These are phyloP conservation scores for Rosa rugosa DNA, from an alignment of 306 rosid genomes.

Conservation along the genomic window DNA sequence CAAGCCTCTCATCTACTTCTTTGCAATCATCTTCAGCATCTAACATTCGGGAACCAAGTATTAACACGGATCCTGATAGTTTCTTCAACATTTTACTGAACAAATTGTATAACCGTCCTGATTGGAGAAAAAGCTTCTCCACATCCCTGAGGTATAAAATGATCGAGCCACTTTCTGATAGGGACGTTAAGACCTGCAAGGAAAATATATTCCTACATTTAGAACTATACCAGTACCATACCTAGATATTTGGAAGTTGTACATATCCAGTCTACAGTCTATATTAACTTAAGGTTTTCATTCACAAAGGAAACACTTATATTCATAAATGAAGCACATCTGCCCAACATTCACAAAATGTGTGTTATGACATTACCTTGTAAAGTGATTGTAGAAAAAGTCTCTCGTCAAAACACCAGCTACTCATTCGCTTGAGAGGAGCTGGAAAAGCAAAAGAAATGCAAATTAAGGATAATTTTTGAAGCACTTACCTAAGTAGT, in stretches of 20 bases:
- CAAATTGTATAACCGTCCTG: constrained; percentile 63
- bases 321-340: neutral
- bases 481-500: neutral
- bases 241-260: neutral
- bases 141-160: constrained; percentile 79
- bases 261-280: neutral
- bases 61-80: constrained; percentile 73
- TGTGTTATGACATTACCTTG: constrained; percentile 57
- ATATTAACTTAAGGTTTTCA: neutral
- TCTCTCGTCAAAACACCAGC: constrained; percentile 85
- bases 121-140: constrained; percentile 66
- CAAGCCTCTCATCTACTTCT: constrained; percentile 58
- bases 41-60: constrained; percentile 69
- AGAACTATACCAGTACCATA: neutral
- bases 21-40: constrained; percentile 45
- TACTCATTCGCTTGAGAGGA: constrained; percentile 49
- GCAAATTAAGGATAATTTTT: constrained; percentile 22
- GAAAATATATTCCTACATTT: constrained; percentile 15
- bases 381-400: constrained; percentile 78
- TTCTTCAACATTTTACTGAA: constrained; percentile 65
- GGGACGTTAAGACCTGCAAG: constrained; percentile 68
- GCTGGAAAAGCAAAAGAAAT: constrained; percentile 46
- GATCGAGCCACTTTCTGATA: constrained; percentile 67
- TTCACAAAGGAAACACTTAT: neutral
- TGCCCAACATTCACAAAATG: neutral